Percentiles rank a stretch among this genome's conserved stretches.
Evolutionary conservation across 441 rosid species (phyloP).

Genomic region (Metrosideros polymorpha): DNA sequence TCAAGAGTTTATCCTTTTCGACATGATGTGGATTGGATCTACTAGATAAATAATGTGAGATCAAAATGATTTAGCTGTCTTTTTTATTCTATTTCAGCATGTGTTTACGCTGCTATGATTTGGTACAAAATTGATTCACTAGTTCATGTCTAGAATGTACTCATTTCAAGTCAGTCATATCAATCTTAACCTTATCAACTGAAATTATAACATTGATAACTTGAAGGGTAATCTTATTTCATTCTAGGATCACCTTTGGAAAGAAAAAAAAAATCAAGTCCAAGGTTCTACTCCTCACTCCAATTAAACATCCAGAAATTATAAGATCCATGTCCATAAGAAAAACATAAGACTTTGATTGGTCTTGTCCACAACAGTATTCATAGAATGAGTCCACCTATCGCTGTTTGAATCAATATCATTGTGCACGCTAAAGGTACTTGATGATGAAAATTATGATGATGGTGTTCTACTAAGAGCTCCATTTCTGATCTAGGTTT

Average conservation of each 20-base stretch:
- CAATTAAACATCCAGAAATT: neutral
- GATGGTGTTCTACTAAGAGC: neutral
- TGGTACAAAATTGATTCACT: neutral
- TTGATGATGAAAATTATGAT: neutral
- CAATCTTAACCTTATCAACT: neutral
- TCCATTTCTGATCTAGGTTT: constrained; percentile 37
- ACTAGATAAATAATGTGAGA: neutral
- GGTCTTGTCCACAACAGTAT: neutral
- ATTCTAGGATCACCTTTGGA: neutral
- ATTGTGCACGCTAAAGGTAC: neutral
- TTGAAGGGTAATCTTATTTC: neutral
- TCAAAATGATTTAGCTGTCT: neutral
- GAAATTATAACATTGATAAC: neutral
- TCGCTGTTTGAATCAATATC: neutral
- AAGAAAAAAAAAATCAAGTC: neutral
- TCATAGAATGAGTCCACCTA: neutral
- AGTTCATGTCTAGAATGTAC: neutral
- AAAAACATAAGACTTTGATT: neutral
- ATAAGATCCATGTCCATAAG: too few species aligned
- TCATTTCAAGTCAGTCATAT: neutral
- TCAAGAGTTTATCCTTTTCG: neutral
- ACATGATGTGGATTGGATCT: neutral
- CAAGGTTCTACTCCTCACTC: neutral
- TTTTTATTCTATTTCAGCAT: neutral
- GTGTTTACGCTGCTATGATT: neutral